Evolutionary conservation across 352 stramenopile genomes (phyloP), one percentile per base, ranked within the genome.

Genomic region (Phytophthora palmivora): DNA sequence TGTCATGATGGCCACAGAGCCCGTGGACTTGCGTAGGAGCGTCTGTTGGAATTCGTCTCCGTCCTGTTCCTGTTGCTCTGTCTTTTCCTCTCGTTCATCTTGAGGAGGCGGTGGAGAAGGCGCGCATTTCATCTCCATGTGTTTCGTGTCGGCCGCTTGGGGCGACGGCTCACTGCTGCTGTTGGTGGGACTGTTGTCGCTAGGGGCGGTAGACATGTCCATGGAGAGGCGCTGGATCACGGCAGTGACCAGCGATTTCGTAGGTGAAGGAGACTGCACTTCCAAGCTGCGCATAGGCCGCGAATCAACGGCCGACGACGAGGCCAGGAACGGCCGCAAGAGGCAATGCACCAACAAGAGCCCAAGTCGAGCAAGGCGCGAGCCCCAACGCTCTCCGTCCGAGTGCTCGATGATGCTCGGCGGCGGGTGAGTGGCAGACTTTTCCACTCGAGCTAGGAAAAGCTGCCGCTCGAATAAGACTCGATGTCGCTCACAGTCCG

Each of bases 1-100:
- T 26, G 53, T 67, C 55, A 74, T 72, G 36, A 82, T 70, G 18
- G 75, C 76, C 21, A 84, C 60, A 16, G 75, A 79, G 4, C 70
- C 63, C 10, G 72, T 79, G 45, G 69, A 74, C 44, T 64, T 51
- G 12, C 66, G 62, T 16, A 56, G 39, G 15, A 76, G 56, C 32
- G 51, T 58, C 46, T 71, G 56, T 32, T 72, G 64, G 10, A 68
- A 38, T 28, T 69, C 39, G 9, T 64, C 58, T 19, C 64, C 71
- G 46, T 44, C 38, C 6, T 33, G 15, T 41, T 67, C 49, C 43
- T 66, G 38, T 38, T n/a, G n/a, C n/a, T n/a, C n/a, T n/a, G 32
- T 33, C 22, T 36, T 18, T 19, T 59, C 47, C 39, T 67, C 33
- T 38, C 55, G 30, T 45, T 63, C 12, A 18, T n/a, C n/a, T n/a